These are phyloP conservation scores for Boletus fagicola DNA, from an alignment of 768 basidiomycete genomes.

Conservation along the genomic window DNA sequence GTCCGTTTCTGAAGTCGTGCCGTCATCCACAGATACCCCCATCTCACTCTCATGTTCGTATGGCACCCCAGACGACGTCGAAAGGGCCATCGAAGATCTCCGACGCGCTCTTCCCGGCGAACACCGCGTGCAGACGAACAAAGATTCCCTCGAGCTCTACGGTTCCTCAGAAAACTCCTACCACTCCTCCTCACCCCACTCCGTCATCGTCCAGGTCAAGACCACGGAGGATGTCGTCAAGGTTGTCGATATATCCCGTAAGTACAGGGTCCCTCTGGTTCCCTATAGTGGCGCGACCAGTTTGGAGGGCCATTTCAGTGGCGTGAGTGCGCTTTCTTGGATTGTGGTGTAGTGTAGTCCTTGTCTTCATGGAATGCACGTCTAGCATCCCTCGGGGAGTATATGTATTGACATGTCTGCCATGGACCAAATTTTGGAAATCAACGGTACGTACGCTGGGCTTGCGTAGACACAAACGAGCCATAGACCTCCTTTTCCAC, in stretches of 20 bases:
- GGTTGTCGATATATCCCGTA: constrained; percentile 72
- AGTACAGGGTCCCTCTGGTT: constrained; percentile 72
- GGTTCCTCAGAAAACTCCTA: too few species aligned
- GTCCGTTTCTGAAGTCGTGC: neutral
- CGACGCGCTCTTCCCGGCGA: constrained; percentile 43
- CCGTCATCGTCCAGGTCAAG: constrained; percentile 54
- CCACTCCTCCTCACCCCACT: constrained; percentile 56
- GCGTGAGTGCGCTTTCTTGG: constrained; percentile 30
- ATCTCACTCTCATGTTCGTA: constrained; percentile 33
- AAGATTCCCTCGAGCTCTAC: constrained; percentile 37
- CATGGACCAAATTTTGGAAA: constrained; percentile 64
- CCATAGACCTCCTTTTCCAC: neutral
- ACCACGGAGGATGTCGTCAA: constrained; percentile 82
- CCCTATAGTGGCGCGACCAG: constrained; percentile 86
- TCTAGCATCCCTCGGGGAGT: constrained; percentile 50
- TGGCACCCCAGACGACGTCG: constrained; percentile 46
- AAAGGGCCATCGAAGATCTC: constrained; percentile 54
- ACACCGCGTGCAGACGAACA: constrained; percentile 51
- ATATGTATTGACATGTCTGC: constrained; percentile 61
- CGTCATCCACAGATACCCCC: neutral
- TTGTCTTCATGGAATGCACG: constrained; percentile 1
- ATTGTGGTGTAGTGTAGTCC: neutral
- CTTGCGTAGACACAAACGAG: constrained; percentile 1
- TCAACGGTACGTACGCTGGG: constrained; percentile 45
- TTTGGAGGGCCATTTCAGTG: constrained; percentile 83